Evolutionary conservation across 768 basidiomycete genomes (phyloP), one percentile per base, ranked within the genome.

Genomic region (Amanita pallidorosea): DNA sequence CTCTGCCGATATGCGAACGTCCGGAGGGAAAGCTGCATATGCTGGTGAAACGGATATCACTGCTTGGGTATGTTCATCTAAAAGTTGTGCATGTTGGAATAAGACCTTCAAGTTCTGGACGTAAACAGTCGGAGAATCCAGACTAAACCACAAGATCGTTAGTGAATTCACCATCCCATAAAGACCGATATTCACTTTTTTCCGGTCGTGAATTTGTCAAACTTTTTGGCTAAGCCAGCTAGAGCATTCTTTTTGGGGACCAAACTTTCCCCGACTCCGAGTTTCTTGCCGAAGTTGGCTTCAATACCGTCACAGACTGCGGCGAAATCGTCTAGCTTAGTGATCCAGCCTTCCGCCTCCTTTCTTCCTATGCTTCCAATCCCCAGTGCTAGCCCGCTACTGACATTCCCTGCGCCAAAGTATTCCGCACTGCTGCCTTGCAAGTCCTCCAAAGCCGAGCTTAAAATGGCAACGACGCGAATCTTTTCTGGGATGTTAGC

Each of bases 201-300:
- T 55, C 86, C 88, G 57, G 85, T 89, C 38, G 89, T 89, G 58
- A 90, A 75, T 65, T 88, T 87, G 67, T 88, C 87, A 56, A 89
- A 75, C 60, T 80, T 78, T 57, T 85, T 78, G 49, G 81, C 80
- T 47, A 88, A 67, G 64, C 79, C 79, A 38, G 84, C 76, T 86
- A 84, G 88, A 31, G 83, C 79, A 52, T 77, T 80, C 69, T 90
- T 92, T 73, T 85, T 88, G 27, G 80, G 74, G 52, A 85, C 81
- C 56, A 93, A 86, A 15, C 88, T 87, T 65, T 93, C 92, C 18
- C 90, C 88, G 43, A 88, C 83, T 9, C 89, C 85, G 20, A 94
- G 71, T 66, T 94, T 93, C 71, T 87, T 90, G 51, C 85, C 86
- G 63, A 92, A 85, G 62, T 81, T 83, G 40, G 78, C 76, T 37